Percentiles rank a stretch among this genome's conserved stretches.
Conservation (phyloP, 768 basidiomycete genomes). For the Boletus bicolor region DNA sequence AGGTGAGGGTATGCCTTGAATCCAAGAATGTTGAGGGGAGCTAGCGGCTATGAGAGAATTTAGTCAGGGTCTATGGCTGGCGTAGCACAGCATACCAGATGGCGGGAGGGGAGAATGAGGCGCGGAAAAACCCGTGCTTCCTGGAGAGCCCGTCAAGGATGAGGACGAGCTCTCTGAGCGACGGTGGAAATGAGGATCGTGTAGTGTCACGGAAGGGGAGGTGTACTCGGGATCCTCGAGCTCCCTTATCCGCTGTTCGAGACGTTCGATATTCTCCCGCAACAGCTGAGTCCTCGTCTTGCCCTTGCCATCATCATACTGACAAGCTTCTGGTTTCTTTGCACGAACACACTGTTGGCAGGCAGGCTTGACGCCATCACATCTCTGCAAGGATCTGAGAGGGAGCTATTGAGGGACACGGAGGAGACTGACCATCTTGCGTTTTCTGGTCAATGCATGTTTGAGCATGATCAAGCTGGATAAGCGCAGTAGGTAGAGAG, state of each 20-base stretch:
- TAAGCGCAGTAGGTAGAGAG: background rate
- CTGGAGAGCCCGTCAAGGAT: conserved; percentile 49
- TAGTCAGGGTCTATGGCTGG: background rate
- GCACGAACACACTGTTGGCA: conserved; percentile 78
- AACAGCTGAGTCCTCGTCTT: conserved; percentile 79
- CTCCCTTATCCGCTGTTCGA: conserved; percentile 69
- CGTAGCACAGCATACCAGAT: conserved; percentile 39
- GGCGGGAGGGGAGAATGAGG: conserved; percentile 58
- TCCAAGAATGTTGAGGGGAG: conserved; percentile 54
- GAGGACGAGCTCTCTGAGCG: conserved; percentile 50
- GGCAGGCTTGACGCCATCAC: conserved; percentile 72
- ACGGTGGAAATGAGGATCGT: conserved; percentile 55
- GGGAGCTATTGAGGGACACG: background rate
- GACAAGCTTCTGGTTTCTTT: conserved; percentile 71
- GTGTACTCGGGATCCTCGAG: conserved; percentile 74
- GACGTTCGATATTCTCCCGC: conserved; percentile 70
- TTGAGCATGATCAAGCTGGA: conserved; percentile 12
- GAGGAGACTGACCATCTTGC: conserved; percentile 55
- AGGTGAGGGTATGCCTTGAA: conserved; percentile 46
- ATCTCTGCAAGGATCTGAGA: conserved; percentile 48
- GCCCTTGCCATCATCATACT: conserved; percentile 82
- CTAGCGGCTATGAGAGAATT: conserved; percentile 35
- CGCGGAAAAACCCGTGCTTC: conserved; percentile 48
- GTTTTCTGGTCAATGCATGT: conserved; percentile 44
- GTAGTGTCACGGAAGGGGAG: conserved; percentile 64